Conservation (phyloP, 306 rosid genomes). For the Gynostemma pentaphyllum region DNA sequence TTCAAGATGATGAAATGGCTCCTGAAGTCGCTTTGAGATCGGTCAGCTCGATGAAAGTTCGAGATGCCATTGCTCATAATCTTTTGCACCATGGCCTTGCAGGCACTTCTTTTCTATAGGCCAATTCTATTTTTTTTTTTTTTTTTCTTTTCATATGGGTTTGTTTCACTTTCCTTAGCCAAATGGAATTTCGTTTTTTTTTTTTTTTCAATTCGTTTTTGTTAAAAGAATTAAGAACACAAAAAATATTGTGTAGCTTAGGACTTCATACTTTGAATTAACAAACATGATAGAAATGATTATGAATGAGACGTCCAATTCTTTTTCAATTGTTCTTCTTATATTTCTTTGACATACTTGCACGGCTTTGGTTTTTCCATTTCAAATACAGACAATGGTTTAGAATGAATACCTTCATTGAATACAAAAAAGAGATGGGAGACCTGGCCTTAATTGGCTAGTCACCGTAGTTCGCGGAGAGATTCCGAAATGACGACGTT, state of each 20-base stretch:
- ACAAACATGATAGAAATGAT: neutral
- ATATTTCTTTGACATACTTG: neutral
- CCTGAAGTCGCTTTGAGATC: slow-evolving; percentile 62
- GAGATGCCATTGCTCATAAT: slow-evolving; percentile 93
- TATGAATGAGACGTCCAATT: neutral
- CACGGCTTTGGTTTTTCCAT: neutral
- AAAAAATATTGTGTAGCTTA: slow-evolving; percentile 4
- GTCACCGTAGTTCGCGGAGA: too few relatives aligned
- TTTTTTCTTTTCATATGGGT: neutral
- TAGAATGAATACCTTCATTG: neutral
- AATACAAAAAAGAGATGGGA: neutral
- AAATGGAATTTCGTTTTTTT: neutral
- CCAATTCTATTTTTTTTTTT: neutral
- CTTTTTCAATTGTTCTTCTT: neutral
- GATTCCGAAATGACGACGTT: too few relatives aligned
- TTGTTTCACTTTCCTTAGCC: too few relatives aligned
- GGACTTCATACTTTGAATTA: neutral
- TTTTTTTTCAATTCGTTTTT: slow-evolving; percentile 1
- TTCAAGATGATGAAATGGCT: slow-evolving; percentile 67
- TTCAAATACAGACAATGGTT: neutral
- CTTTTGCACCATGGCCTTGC: slow-evolving; percentile 93
- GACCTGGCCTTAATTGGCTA: neutral
- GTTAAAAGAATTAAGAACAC: slow-evolving; percentile 1
- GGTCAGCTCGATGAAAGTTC: slow-evolving; percentile 43
- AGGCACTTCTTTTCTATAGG: slow-evolving; percentile 65